Evolutionary conservation across 2,329 filamentous ascomycete genomes (phyloP).

Genomic region (Diaporthe vexans): DNA sequence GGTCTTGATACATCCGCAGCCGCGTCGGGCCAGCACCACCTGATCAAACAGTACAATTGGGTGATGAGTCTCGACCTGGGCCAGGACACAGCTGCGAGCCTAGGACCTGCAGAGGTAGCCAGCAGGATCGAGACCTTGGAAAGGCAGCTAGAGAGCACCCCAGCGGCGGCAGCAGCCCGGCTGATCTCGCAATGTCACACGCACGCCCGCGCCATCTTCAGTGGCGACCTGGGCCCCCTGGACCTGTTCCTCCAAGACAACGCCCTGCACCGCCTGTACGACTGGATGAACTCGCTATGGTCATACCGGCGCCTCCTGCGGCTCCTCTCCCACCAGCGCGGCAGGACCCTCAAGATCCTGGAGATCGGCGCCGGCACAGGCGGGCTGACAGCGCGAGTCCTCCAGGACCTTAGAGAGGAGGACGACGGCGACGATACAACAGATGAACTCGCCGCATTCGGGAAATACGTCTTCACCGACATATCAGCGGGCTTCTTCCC

Average conservation of each 20-base stretch:
- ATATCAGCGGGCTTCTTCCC: conserved; percentile 44
- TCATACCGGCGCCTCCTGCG: not conserved
- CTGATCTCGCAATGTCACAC: not conserved
- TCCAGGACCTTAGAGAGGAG: conserved; percentile 43
- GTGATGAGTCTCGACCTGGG: not conserved
- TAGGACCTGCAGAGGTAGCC: not conserved
- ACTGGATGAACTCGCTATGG: not conserved
- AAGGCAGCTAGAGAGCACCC: not conserved
- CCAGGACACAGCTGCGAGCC: not conserved
- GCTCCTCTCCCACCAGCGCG: conserved; percentile 46
- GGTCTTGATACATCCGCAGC: not conserved
- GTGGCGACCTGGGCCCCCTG: not conserved
- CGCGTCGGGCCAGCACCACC: not conserved
- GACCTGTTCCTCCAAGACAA: not conserved
- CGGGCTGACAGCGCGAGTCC: conserved; percentile 38
- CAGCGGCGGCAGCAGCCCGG: not conserved
- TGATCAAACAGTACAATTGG: not conserved
- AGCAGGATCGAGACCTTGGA: not conserved
- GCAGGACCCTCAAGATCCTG: conserved; percentile 52
- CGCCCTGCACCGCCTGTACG: not conserved
- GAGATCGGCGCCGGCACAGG: conserved; percentile 51
- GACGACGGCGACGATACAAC: not conserved
- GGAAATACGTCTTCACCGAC: conserved; percentile 44
- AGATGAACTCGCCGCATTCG: too few species aligned
- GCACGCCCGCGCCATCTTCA: not conserved